Evolutionary conservation across 2,329 filamentous ascomycete species (phyloP).

Genomic region (Paecilomyces formosus): DNA sequence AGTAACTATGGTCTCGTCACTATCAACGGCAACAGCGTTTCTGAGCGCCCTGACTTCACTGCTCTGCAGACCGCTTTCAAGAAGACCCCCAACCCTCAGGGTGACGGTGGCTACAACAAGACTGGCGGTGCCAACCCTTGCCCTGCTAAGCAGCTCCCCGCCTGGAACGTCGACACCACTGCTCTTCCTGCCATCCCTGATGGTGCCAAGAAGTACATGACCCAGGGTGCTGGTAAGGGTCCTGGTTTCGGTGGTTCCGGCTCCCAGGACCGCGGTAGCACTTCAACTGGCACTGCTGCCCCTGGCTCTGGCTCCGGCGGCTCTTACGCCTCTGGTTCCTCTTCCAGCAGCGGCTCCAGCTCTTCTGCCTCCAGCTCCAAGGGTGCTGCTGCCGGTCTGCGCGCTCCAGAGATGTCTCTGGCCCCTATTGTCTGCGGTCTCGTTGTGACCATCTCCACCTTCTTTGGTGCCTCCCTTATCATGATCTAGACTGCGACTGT

Average conservation of each 20-base stretch:
- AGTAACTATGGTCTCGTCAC: constrained; percentile 75
- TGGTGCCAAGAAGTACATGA: constrained; percentile 50
- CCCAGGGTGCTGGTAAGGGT: constrained; percentile 50
- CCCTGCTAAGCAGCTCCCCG: constrained; percentile 43
- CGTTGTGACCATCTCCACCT: constrained; percentile 44
- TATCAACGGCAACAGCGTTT: constrained; percentile 49
- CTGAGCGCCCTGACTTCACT: constrained; percentile 56
- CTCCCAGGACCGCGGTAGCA: constrained; percentile 48
- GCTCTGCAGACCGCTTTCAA: constrained; percentile 46
- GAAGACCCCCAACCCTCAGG: constrained; percentile 44
- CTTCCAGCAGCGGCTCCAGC: constrained; percentile 11
- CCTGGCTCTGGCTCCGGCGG: constrained; percentile 35
- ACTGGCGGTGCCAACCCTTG: constrained; percentile 47
- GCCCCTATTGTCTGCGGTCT: constrained; percentile 46
- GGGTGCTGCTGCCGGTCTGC: constrained; percentile 39
- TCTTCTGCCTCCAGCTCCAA: constrained; percentile 17
- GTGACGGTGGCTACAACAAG: constrained; percentile 54
- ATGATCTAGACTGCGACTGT: constrained; percentile 17
- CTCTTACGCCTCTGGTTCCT: constrained; percentile 27
- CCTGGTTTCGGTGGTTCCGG: constrained; percentile 50
- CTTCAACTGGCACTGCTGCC: constrained; percentile 42
- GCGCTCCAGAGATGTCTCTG: constrained; percentile 38
- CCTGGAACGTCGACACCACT: constrained; percentile 50
- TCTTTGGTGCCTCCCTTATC: constrained; percentile 44
- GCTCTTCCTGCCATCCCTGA: constrained; percentile 51